Conservation (phyloP, 2,329 filamentous ascomycete species). For the Arthrobotrys entomopaga region DNA sequence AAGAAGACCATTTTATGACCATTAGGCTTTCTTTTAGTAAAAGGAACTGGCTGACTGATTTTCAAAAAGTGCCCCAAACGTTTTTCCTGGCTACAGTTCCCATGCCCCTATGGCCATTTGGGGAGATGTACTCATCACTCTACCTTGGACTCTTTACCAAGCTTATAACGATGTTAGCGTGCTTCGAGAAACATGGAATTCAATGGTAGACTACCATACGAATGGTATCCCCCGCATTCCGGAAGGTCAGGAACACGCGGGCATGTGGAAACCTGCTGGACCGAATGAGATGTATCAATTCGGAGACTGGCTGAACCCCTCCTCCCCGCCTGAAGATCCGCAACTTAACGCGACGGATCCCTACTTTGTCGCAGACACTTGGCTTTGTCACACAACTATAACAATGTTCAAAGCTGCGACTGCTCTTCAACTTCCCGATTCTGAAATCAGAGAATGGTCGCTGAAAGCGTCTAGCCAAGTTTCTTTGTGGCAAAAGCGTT, state of each 20-base stretch:
- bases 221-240: slow-evolving; percentile 60
- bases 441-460: slow-evolving; percentile 55
- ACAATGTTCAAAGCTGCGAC: slow-evolving; percentile 61
- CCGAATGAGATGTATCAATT: slow-evolving; percentile 61
- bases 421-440: slow-evolving; percentile 59
- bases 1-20: neutral
- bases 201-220: slow-evolving; percentile 63
- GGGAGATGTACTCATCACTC: slow-evolving; percentile 63
- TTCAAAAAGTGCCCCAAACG: slow-evolving; percentile 24
- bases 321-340: slow-evolving; percentile 63
- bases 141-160: slow-evolving; percentile 63
- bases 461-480: neutral
- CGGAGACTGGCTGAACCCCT: slow-evolving; percentile 66
- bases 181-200: slow-evolving; percentile 62
- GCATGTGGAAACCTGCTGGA: slow-evolving; percentile 62
- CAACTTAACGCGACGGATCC: slow-evolving; percentile 62
- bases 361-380: slow-evolving; percentile 65
- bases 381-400: slow-evolving; percentile 64
- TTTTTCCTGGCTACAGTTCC: slow-evolving; percentile 7
- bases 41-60: neutral
- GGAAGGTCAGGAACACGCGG: slow-evolving; percentile 58
- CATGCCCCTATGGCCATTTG: slow-evolving; percentile 60
- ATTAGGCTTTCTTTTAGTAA: neutral
- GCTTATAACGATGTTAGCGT: slow-evolving; percentile 62
- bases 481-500: slow-evolving; percentile 6